Conservation (phyloP, 73 alveolate species). For the Paraurostyla sp. region DNA sequence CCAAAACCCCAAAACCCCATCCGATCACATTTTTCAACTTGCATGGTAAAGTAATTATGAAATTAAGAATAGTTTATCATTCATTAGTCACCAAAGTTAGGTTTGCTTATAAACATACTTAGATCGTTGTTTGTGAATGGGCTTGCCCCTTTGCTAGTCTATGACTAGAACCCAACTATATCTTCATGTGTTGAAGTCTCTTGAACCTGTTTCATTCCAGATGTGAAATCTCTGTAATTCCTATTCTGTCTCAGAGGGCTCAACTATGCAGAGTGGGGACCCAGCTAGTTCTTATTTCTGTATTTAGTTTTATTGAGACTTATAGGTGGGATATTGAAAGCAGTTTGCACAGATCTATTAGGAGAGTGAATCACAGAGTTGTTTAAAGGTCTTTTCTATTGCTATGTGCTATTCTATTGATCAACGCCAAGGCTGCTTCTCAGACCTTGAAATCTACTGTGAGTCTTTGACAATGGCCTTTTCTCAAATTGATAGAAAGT, state of each 20-base stretch:
- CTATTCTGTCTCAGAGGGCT: conserved; percentile 27
- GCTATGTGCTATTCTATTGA: too few relatives aligned
- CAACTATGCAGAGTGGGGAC: background rate
- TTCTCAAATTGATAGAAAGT: background rate
- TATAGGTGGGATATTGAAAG: conserved; percentile 10
- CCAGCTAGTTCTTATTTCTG: background rate
- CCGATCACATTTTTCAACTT: too few relatives aligned
- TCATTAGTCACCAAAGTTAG: conserved; percentile 16
- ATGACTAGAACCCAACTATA: conserved; percentile 33
- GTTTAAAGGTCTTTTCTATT: too few relatives aligned
- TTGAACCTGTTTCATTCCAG: background rate
- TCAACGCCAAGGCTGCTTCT: too few relatives aligned
- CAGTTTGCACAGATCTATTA: background rate
- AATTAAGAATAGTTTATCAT: too few relatives aligned
- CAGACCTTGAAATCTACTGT: too few relatives aligned
- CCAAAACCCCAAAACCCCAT: too few relatives aligned
- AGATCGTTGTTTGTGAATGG: conserved; percentile 16
- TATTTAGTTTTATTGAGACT: background rate
- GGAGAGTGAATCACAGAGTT: too few relatives aligned
- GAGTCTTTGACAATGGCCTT: background rate
- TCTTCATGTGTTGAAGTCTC: conserved; percentile 10
- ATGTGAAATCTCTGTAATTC: background rate
- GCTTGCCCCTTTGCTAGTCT: conserved; percentile 19
- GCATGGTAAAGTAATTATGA: too few relatives aligned
- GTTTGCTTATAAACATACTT: conserved; percentile 20